phyloP scores from a whole-genome alignment of 2,329 filamentous ascomycete species.

The Sporothrix variecibatus region DNA sequence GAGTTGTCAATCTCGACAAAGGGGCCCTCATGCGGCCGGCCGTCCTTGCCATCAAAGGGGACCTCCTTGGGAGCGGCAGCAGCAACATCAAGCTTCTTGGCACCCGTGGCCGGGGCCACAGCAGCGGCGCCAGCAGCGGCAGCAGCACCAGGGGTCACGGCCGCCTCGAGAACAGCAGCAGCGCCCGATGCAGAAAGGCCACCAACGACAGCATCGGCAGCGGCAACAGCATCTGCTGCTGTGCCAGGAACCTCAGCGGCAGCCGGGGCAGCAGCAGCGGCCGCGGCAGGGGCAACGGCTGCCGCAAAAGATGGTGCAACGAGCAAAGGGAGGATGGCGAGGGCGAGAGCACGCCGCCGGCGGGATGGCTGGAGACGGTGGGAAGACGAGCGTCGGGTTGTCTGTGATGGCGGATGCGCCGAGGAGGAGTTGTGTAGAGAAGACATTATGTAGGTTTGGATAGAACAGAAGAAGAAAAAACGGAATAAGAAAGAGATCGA shows the following conservation, averaged over 20 bases:
- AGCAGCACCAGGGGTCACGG: constrained; percentile 14
- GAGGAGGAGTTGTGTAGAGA: constrained; percentile 17
- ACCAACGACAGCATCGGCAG: constrained; percentile 8
- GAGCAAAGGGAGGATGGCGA: constrained; percentile 29
- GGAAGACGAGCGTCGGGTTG: background rate
- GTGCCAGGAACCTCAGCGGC: constrained; percentile 6
- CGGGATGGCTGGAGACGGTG: constrained; percentile 2
- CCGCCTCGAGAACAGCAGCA: constrained; percentile 4
- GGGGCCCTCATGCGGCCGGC: constrained; percentile 88
- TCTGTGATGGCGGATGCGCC: constrained; percentile 24
- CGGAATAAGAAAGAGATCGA: background rate
- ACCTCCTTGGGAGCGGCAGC: constrained; percentile 67
- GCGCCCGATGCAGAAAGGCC: constrained; percentile 7
- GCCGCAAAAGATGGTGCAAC: constrained; percentile 27
- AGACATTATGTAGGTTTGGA: constrained; percentile 6
- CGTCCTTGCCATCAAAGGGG: constrained; percentile 89
- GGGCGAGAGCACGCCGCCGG: constrained; percentile 28
- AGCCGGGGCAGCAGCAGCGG: background rate
- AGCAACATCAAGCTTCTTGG: constrained; percentile 40
- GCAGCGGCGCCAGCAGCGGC: background rate
- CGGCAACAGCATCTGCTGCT: constrained; percentile 8
- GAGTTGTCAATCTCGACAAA: constrained; percentile 61
- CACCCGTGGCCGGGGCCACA: constrained; percentile 19
- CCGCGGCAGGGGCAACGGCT: constrained; percentile 13
- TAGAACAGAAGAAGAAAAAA: background rate